Evolutionary conservation across 2,329 filamentous ascomycete species (phyloP).

Genomic region (Incumbomyces lentus): DNA sequence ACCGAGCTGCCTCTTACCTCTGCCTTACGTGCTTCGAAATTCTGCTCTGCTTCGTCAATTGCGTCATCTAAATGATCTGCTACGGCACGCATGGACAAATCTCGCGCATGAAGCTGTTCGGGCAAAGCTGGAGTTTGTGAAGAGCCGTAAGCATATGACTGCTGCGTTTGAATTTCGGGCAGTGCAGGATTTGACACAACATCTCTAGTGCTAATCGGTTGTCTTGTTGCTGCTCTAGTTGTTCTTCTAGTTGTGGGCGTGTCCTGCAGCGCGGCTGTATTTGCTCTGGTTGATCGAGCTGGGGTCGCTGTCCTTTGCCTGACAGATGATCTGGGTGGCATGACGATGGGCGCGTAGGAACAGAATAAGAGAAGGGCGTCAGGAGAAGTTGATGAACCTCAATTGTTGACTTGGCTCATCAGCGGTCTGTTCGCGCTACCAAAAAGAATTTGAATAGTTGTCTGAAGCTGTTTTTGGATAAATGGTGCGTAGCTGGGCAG

Average conservation of each 20-base stretch:
- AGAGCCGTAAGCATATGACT: constrained; percentile 33
- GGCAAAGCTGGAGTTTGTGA: constrained; percentile 28
- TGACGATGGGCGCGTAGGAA: neutral
- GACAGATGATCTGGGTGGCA: neutral
- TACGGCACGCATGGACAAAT: constrained; percentile 23
- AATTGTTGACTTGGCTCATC: neutral
- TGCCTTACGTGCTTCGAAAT: constrained; percentile 14
- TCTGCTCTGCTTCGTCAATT: constrained; percentile 19
- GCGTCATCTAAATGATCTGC: constrained; percentile 27
- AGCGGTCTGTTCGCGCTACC: no score
- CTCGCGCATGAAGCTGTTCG: constrained; percentile 24
- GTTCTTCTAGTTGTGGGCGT: constrained; percentile 10
- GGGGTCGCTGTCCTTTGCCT: constrained; percentile 8
- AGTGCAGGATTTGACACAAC: constrained; percentile 24
- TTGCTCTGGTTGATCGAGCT: constrained; percentile 16
- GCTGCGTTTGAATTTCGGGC: constrained; percentile 29
- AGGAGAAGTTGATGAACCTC: neutral
- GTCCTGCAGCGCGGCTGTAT: constrained; percentile 9
- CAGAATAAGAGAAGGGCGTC: constrained; percentile 1
- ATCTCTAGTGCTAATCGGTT: constrained; percentile 8
- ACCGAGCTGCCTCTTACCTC: constrained; percentile 11
- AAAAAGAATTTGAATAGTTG: neutral
- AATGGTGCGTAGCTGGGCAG: neutral
- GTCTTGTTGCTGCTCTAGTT: constrained; percentile 13
- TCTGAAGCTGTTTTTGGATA: neutral